phyloP scores from a whole-genome alignment of 179 eudicot genomes.

The Beta corolliflora region DNA sequence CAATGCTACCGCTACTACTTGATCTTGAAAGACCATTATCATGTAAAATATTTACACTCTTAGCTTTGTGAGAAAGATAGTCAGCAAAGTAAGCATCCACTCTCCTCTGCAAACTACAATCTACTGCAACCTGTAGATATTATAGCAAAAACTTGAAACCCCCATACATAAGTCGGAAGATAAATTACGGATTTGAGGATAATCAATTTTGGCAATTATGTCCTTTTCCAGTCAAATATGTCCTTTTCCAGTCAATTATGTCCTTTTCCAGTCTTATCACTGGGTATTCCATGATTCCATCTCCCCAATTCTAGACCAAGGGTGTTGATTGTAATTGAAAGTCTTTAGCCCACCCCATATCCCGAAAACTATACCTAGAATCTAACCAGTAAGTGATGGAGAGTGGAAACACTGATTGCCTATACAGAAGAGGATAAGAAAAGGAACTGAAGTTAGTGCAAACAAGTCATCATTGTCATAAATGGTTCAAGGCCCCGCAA shows the following conservation, averaged over 20 bases:
- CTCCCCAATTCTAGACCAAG: neutral
- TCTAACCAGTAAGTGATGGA: constrained; percentile 4
- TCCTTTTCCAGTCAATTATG: no score
- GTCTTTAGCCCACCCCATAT: neutral
- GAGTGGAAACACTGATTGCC: neutral
- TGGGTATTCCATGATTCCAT: neutral
- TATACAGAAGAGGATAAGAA: constrained; percentile 8
- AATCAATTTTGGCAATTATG: constrained; percentile 3
- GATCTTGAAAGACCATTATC: constrained; percentile 54
- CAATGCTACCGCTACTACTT: constrained; percentile 71
- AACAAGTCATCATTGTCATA: neutral
- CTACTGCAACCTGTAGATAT: constrained; percentile 55
- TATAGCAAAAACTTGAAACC: constrained; percentile 5
- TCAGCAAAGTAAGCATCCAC: constrained; percentile 60
- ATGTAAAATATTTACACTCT: constrained; percentile 41
- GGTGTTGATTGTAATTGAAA: neutral
- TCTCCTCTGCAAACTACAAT: constrained; percentile 60
- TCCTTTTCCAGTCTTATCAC: neutral
- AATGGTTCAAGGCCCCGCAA: neutral
- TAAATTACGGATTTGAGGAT: neutral
- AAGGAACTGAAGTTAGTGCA: neutral
- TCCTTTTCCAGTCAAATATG: no score
- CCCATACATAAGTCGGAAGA: neutral
- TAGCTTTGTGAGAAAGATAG: constrained; percentile 58
- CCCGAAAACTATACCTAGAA: neutral